Conservation (phyloP, 192 early-diverging fungal genomes). For the Coemansia brasiliensis region DNA sequence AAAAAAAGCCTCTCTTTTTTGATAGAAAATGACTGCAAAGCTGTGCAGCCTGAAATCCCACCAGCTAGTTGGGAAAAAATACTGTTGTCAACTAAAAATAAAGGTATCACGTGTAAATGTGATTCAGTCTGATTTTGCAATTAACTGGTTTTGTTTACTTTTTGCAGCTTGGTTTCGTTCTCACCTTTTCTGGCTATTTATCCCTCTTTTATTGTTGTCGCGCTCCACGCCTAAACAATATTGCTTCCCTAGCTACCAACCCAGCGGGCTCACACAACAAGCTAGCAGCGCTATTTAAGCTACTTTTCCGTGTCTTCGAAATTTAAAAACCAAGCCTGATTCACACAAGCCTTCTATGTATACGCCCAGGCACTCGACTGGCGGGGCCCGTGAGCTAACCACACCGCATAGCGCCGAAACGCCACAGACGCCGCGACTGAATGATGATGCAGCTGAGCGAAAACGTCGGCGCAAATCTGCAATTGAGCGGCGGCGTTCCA, state of each 20-base stretch:
- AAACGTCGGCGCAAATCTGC: slow-evolving; percentile 55
- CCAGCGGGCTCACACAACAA: no score
- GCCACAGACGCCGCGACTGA: slow-evolving; percentile 41
- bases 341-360: slow-evolving; percentile 19
- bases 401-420: slow-evolving; percentile 40
- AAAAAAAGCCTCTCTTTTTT: no score
- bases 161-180: no score
- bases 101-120: no score
- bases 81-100: no score
- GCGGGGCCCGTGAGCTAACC: slow-evolving; percentile 19
- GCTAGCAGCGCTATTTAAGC: not conserved
- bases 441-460: slow-evolving; percentile 58
- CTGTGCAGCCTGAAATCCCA: no score
- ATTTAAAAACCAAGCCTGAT: not conserved
- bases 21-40: no score
- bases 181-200: no score
- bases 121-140: no score
- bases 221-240: not conserved
- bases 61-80: no score
- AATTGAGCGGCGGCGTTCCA: slow-evolving; percentile 46
- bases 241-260: no score
- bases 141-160: no score
- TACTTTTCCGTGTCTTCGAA: not conserved
- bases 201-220: not conserved
- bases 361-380: slow-evolving; percentile 28